Evolutionary conservation across 352 stramenopile genomes (phyloP), one percentile per base, ranked within the genome.

Genomic region (Pythium periplocum): DNA sequence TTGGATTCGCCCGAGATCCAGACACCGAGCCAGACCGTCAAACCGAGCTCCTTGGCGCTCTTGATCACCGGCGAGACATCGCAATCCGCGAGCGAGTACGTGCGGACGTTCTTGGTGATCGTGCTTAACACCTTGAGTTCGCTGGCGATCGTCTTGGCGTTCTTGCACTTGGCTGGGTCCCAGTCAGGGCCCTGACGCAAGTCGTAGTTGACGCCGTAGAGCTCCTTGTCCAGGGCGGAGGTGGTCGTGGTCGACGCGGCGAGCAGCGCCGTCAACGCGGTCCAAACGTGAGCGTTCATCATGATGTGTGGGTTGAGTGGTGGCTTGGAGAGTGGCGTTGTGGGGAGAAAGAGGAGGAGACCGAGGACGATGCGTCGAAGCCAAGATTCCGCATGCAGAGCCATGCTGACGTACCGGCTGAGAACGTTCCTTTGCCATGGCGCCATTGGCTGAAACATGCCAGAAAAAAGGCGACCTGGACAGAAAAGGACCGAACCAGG

Each of bases 161-260:
- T 58, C 68, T 93, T 93, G 77, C 83, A 93, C 66, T 87, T 88
- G 62, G 53, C 67, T 11, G 80, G 32, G 53, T 87, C 83, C 80
- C 80, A 93, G 78, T 93, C 83, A 0, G 83, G 56, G 31, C 80
- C 80, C 46, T 87, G 76, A 42, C 83, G 83, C 57, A 90, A 59
- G 61, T 93, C 82, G 64, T 89, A 93, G 71, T 93, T 93, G 62
- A 93, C 51, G 3, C 83, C 83, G 55, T 89, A 87, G 53, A 93
- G 71, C 63, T 73, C 60, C 66, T 85, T 68, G 66, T 91, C 78
- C 45, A 90, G 65, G 56, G 80, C 80, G 17, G 17, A 26, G 17
- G 17, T 26, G n/a, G 56, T 52, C 4, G 75, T 57, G 48, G 32
- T 36, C 12, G 65, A 53, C 8, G 57, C 53, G 11, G 55, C 56